Evolutionary conservation across 768 basidiomycete species (phyloP).

Genomic region (Rhodotorula diobovata): DNA sequence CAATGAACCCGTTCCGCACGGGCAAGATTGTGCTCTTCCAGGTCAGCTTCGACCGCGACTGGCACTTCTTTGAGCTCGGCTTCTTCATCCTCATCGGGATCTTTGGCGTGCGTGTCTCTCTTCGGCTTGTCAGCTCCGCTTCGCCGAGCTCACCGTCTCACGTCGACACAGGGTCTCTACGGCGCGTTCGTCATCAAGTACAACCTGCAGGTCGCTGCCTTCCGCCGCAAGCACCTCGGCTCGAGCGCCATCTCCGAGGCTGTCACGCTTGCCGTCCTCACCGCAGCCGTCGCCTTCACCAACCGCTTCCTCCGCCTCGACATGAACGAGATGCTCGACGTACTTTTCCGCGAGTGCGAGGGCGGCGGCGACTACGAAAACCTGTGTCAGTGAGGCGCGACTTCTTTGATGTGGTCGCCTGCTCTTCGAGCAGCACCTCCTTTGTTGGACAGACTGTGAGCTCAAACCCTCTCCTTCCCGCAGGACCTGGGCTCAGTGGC

Average conservation of each 20-base stretch:
- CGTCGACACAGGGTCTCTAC: constrained; percentile 70
- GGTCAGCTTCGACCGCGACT: constrained; percentile 92
- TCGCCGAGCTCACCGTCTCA: neutral
- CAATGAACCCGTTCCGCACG: constrained; percentile 96
- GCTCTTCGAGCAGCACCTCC: constrained; percentile 23
- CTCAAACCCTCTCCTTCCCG: neutral
- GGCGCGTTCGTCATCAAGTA: constrained; percentile 96
- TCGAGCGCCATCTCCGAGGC: constrained; percentile 84
- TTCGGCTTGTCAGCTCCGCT: neutral
- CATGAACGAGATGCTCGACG: constrained; percentile 94
- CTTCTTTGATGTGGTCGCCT: neutral
- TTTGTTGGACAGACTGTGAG: too few relatives aligned
- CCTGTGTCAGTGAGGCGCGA: constrained; percentile 78
- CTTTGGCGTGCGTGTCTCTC: constrained; percentile 67
- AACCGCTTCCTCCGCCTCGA: constrained; percentile 93
- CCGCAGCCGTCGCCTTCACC: constrained; percentile 86
- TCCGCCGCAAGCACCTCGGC: constrained; percentile 81
- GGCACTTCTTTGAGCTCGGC: constrained; percentile 98
- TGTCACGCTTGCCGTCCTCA: constrained; percentile 75
- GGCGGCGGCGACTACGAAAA: constrained; percentile 85
- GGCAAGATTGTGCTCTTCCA: constrained; percentile 98
- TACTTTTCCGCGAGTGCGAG: constrained; percentile 93
- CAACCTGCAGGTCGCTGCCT: constrained; percentile 89
- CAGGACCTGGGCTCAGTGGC: constrained; percentile 87
- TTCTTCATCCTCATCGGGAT: constrained; percentile 92